A percentile compares a stretch with the other conserved stretches of the same genome.
phyloP scores from a whole-genome alignment of 1,139 yeast species.

The Wickerhamomyces sp. region DNA sequence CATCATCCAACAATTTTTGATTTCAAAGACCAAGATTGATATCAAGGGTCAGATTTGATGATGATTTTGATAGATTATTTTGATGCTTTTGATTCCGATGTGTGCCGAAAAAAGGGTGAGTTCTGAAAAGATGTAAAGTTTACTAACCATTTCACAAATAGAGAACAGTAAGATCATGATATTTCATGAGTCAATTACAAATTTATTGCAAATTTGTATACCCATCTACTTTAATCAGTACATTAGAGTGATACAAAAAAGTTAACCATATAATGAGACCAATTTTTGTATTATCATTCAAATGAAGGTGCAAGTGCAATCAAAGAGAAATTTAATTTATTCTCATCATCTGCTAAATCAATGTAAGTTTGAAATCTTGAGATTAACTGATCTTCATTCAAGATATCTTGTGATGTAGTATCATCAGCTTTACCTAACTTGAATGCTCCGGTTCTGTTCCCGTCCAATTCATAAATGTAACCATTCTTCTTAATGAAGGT shows the following conservation, averaged over 20 bases:
- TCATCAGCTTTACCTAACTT: slow-evolving; percentile 45
- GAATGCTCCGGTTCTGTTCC: slow-evolving; percentile 76
- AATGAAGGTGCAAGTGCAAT: slow-evolving; percentile 57
- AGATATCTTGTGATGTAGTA: slow-evolving; percentile 37
- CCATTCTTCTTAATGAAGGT: slow-evolving; percentile 58
- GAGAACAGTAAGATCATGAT: too few relatives aligned
- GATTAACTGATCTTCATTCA: slow-evolving; percentile 47
- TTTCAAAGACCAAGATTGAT: slow-evolving; percentile 61
- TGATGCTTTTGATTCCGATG: too few relatives aligned
- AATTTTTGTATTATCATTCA: slow-evolving; percentile 6
- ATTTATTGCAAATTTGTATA: too few relatives aligned
- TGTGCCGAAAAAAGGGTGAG: background rate
- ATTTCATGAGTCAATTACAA: too few relatives aligned
- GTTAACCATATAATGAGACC: background rate
- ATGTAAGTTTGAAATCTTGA: slow-evolving; percentile 63
- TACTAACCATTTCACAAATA: background rate
- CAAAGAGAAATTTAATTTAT: slow-evolving; percentile 58
- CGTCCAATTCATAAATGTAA: slow-evolving; percentile 82
- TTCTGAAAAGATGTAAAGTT: slow-evolving; percentile 9
- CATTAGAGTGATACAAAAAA: too few relatives aligned
- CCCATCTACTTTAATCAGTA: too few relatives aligned
- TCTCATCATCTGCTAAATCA: slow-evolving; percentile 52
- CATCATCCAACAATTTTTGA: slow-evolving; percentile 39
- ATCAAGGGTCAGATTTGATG: slow-evolving; percentile 78
- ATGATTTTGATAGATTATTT: too few relatives aligned